These are phyloP conservation scores for Pelagomonas calceolata DNA, from an alignment of 108 stramenopile species.

Conservation along the genomic window DNA sequence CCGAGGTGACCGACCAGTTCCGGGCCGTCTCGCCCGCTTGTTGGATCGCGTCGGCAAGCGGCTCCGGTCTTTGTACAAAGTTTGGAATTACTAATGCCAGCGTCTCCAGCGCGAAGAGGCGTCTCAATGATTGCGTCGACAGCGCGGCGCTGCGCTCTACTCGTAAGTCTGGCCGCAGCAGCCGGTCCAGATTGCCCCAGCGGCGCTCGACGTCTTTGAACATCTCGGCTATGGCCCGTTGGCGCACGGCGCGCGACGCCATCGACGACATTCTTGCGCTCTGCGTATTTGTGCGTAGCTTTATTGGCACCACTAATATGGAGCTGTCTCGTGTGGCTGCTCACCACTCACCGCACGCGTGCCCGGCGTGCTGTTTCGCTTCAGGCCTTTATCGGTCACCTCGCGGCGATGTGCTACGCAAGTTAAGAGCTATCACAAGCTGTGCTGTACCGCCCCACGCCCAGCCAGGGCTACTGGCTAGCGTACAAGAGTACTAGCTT, in stretches of 20 bases:
- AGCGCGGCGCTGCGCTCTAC: not conserved
- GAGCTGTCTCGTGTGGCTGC: no score
- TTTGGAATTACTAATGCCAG: slow-evolving; percentile 3
- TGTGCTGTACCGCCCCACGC: no score
- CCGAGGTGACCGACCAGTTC: slow-evolving; percentile 63
- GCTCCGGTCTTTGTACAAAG: not conserved
- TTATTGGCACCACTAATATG: no score
- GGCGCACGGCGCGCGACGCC: not conserved
- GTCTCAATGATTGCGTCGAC: not conserved
- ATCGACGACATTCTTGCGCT: no score
- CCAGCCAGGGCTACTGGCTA: no score
- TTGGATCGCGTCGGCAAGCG: not conserved
- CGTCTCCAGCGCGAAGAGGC: slow-evolving; percentile 1
- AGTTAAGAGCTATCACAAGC: no score
- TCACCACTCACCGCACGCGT: no score
- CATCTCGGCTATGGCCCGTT: not conserved
- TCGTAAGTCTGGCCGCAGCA: not conserved
- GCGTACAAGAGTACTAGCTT: no score
- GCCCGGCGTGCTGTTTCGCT: no score
- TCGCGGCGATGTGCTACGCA: no score
- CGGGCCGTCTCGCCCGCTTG: not conserved
- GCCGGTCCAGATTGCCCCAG: not conserved
- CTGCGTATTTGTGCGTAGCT: no score
- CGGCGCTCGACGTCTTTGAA: not conserved
- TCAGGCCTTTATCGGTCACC: no score